Conservation (phyloP, 768 basidiomycete species). For the Lepiota venenata region DNA sequence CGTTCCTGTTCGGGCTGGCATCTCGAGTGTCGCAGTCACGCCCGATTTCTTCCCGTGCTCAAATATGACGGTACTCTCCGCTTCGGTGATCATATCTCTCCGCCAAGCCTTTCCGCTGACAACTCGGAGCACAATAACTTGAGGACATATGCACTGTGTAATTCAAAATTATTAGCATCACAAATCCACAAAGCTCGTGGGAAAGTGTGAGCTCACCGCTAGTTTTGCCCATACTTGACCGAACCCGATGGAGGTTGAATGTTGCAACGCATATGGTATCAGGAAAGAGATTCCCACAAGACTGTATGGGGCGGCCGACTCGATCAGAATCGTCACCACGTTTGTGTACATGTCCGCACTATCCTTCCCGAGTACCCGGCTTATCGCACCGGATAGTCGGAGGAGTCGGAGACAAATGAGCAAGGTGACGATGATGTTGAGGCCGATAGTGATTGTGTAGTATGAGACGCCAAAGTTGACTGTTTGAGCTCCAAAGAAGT, state of each 20-base stretch:
- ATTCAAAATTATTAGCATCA: not conserved
- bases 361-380: conserved; percentile 26
- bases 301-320: conserved; percentile 38
- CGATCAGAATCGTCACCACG: conserved; percentile 33
- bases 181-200: not conserved
- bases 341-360: conserved; percentile 34
- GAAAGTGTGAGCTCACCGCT: conserved; percentile 25
- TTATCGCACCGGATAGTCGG: conserved; percentile 16
- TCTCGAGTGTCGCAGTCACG: not conserved
- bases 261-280: conserved; percentile 32
- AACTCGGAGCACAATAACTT: conserved; percentile 13
- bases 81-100: conserved; percentile 9
- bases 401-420: conserved; percentile 36
- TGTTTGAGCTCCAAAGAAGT: conserved; percentile 34
- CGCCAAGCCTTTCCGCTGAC: conserved; percentile 11
- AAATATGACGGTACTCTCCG: conserved; percentile 9
- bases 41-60: not conserved
- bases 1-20: not conserved
- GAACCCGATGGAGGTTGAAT: conserved; percentile 29
- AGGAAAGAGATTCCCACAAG: conserved; percentile 34
- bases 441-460: conserved; percentile 34
- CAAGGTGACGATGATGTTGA: conserved; percentile 38
- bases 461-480: conserved; percentile 37
- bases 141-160: conserved; percentile 11
- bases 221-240: conserved; percentile 40